phyloP scores from a whole-genome alignment of 495 filamentous ascomycete species.

The Aspergillus indologenus region DNA sequence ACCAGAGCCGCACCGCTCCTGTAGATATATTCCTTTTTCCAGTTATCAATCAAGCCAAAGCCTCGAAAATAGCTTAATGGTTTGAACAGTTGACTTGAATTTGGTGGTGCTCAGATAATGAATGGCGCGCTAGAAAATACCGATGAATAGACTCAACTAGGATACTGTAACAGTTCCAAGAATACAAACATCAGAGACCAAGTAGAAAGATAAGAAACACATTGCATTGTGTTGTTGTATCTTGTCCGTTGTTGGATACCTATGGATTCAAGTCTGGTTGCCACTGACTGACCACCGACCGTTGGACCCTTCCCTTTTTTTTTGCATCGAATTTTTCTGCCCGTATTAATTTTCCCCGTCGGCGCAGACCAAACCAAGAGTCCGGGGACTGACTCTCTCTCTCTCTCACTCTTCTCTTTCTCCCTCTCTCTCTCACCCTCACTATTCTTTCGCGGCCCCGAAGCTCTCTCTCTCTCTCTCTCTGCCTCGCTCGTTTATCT shows the following conservation, averaged over 20 bases:
- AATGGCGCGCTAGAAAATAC: too few relatives aligned
- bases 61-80: too few relatives aligned
- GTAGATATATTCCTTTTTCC: neutral
- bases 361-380: neutral
- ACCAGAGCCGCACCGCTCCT: neutral
- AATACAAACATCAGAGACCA: neutral
- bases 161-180: neutral
- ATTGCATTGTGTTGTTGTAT: neutral
- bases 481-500: constrained; percentile 12
- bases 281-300: neutral
- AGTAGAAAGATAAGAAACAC: neutral
- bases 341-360: neutral
- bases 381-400: neutral
- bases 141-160: too few relatives aligned
- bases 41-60: neutral
- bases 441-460: constrained; percentile 19
- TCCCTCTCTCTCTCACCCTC: neutral
- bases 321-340: constrained; percentile 1
- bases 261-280: neutral
- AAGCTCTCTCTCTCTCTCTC: constrained; percentile 20
- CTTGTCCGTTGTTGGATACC: neutral
- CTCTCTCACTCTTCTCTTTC: neutral
- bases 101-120: too few relatives aligned
- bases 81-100: too few relatives aligned
- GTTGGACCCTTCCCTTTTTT: constrained; percentile 1